Evolutionary conservation across 148 eudicot species (phyloP), one percentile per base, ranked within the genome.

Genomic region (Chenopodium quinoa): DNA sequence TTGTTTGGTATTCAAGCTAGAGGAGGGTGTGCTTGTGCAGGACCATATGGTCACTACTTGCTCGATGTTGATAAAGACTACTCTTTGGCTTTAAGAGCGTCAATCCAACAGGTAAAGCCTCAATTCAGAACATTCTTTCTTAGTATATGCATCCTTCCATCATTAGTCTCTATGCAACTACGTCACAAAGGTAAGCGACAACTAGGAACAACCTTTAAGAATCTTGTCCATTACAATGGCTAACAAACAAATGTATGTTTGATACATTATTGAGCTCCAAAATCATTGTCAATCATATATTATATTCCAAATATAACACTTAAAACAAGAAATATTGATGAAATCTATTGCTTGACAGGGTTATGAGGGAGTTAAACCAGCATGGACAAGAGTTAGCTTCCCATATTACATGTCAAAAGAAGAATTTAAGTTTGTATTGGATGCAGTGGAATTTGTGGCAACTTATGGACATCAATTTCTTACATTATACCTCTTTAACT

Each of bases 21-120:
- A 80, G 90, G 90, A 34, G 90, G 90, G 20, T 88, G 90, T 70
- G 86, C 89, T 76, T 88, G 90, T 78, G 90, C 90, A n/a, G 90
- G 90, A 46, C 90, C 90, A 0, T 88, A 88, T 82, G 90, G 87
- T 27, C 90, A 88, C 71, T 52, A 48, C 12, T 79, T 88, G 81
- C 90, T 86, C 63, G 47, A 83, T 66, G 82, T 88, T 71, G 81
- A 76, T 31, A 54, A 80, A 50, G 54, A 81, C n/a, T 66, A 82
- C 46, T 88, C 90, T n/a, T 74, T 84, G 10, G 82, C 78, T 47
- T 70, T 86, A 10, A 84, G 86, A 78, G 82, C 87, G 3, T 67
- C 73, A 40, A 83, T 88, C 47, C 86, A 86, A 78, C 75, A 88
- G 89, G 90, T 86, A 84, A 50, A 22, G 62, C 17, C 62, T 56